These are phyloP conservation scores for Ogataea saltuana DNA, from an alignment of 805 yeast species.

Conservation along the genomic window DNA sequence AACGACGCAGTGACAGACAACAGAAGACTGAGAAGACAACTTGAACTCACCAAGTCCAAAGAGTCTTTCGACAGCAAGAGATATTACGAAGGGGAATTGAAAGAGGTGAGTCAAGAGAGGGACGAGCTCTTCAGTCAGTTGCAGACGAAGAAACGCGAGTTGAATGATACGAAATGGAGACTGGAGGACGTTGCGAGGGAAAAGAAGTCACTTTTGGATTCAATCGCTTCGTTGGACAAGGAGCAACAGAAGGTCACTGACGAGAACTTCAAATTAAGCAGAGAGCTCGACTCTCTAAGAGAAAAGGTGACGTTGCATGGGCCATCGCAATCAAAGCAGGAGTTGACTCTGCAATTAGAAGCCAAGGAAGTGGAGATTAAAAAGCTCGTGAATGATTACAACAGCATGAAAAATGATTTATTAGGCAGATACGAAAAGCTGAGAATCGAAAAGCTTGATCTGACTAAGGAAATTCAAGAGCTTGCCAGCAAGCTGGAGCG, in stretches of 20 bases:
- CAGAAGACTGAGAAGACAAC: conserved; percentile 37
- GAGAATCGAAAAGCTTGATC: conserved; percentile 27
- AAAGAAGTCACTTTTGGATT: conserved; percentile 17
- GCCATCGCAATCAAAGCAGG: conserved; percentile 4
- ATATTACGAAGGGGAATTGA: conserved; percentile 17
- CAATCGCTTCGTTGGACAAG: conserved; percentile 22
- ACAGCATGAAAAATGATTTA: conserved; percentile 36
- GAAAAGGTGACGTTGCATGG: conserved; percentile 8
- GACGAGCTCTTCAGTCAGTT: conserved; percentile 16
- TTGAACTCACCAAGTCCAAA: conserved; percentile 23
- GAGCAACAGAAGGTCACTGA: conserved; percentile 23
- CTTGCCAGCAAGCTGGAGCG: conserved; percentile 18
- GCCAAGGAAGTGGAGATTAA: conserved; percentile 23
- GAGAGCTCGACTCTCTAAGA: conserved; percentile 21
- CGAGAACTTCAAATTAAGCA: conserved; percentile 24
- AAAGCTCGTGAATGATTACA: conserved; percentile 30
- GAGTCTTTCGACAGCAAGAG: conserved; percentile 5
- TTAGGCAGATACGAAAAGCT: conserved; percentile 28
- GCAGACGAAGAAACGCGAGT: conserved; percentile 17
- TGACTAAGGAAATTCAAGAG: conserved; percentile 36
- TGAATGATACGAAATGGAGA: conserved; percentile 17
- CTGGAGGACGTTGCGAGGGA: conserved; percentile 19
- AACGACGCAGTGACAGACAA: conserved; percentile 41
- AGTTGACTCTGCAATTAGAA: conserved; percentile 11
- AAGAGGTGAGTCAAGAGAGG: conserved; percentile 16